A percentile compares a stretch with the other conserved stretches of the same genome.
These are phyloP conservation scores for Borovskyia barvae DNA, from an alignment of 208 protist species.

Conservation along the genomic window DNA sequence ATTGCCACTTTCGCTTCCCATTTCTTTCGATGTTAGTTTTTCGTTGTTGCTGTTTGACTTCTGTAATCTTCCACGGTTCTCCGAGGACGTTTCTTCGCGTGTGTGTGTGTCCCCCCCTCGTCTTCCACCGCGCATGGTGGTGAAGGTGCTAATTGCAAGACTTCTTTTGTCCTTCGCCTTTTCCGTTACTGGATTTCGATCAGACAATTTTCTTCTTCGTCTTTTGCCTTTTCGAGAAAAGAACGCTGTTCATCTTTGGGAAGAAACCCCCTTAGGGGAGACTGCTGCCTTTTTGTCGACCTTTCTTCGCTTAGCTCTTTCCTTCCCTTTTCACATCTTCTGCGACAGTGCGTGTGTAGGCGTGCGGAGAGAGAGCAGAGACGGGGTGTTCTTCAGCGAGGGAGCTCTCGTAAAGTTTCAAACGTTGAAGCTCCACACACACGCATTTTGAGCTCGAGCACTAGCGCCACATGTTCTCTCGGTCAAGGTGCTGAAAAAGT, in stretches of 20 bases:
- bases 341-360: neutral
- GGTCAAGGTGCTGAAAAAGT: too few species aligned
- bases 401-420: too few species aligned
- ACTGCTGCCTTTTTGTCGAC: neutral
- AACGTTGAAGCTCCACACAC: too few species aligned
- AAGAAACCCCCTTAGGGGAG: too few species aligned
- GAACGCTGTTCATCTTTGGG: too few species aligned
- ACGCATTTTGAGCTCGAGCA: too few species aligned
- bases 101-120: too few species aligned
- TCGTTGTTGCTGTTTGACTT: neutral
- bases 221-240: neutral
- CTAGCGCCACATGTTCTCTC: too few species aligned
- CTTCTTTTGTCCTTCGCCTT: neutral
- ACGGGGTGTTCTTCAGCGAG: too few species aligned
- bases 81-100: too few species aligned
- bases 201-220: neutral
- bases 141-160: neutral
- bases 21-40: neutral
- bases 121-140: too few species aligned
- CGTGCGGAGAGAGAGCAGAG: neutral
- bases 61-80: too few species aligned
- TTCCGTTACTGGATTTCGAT: neutral
- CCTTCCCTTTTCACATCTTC: neutral
- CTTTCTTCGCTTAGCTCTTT: neutral
- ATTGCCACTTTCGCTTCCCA: slow-evolving; percentile 10